These are phyloP conservation scores for Aspergillus costaricaensis DNA, from an alignment of 2,329 filamentous ascomycete genomes.

Conservation along the genomic window DNA sequence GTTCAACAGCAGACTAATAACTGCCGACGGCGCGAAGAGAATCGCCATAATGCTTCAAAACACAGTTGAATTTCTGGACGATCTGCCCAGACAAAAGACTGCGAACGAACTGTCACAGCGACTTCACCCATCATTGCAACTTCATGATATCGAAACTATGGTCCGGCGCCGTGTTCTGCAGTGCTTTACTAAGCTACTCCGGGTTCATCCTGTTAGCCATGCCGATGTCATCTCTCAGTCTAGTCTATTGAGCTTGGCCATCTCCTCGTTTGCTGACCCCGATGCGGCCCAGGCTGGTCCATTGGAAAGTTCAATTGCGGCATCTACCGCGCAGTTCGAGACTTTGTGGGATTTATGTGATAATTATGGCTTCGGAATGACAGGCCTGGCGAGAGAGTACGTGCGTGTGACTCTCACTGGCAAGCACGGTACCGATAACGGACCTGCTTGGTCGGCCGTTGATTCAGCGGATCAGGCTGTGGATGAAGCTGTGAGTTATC, in stretches of 20 bases:
- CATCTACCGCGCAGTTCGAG: conserved; percentile 85
- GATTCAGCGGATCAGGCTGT: conserved; percentile 42
- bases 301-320: conserved; percentile 87
- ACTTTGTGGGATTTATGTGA: conserved; percentile 93
- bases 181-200: conserved; percentile 89
- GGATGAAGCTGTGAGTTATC: conserved; percentile 44
- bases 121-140: conserved; percentile 79
- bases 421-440: conserved; percentile 63
- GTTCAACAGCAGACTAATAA: conserved; percentile 88
- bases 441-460: conserved; percentile 45
- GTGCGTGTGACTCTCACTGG: conserved; percentile 70
- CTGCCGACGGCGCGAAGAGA: conserved; percentile 88
- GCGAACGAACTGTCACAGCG: conserved; percentile 84
- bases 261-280: conserved; percentile 89
- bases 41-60: conserved; percentile 94
- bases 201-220: conserved; percentile 79
- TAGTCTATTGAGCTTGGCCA: conserved; percentile 83
- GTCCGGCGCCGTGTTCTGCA: conserved; percentile 89
- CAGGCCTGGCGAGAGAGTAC: conserved; percentile 78
- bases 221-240: conserved; percentile 86
- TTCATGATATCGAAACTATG: conserved; percentile 90
- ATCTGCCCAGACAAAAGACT: conserved; percentile 77
- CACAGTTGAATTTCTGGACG: conserved; percentile 84
- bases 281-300: conserved; percentile 72
- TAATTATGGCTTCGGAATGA: conserved; percentile 92